Conservation (phyloP, 306 rosid genomes). For the Oemleria cerasiformis region DNA sequence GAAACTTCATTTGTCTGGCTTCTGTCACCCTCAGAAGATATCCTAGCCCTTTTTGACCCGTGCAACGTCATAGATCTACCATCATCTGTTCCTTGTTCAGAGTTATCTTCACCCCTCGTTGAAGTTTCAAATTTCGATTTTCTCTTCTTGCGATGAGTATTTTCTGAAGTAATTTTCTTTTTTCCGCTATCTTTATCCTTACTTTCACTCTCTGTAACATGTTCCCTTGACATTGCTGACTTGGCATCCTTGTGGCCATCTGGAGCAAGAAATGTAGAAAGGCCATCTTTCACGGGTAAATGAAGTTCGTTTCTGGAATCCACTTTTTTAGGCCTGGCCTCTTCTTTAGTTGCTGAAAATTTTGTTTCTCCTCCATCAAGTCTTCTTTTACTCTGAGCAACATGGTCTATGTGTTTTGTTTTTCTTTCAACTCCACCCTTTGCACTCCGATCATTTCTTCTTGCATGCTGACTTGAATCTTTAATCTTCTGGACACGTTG, state of each 20-base stretch:
- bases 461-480: constrained; percentile 26
- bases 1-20: constrained; percentile 33
- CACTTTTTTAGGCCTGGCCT: constrained; percentile 19
- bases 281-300: constrained; percentile 32
- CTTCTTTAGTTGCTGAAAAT: constrained; percentile 31
- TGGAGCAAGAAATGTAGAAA: constrained; percentile 21
- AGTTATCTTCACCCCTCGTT: constrained; percentile 29
- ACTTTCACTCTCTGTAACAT: constrained; percentile 21
- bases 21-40: constrained; percentile 35
- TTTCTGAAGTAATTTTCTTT: constrained; percentile 39
- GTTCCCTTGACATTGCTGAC: constrained; percentile 24
- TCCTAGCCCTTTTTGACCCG: constrained; percentile 34
- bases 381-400: constrained; percentile 30
- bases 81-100: constrained; percentile 33
- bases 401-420: constrained; percentile 32
- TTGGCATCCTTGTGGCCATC: constrained; percentile 25
- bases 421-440: constrained; percentile 36
- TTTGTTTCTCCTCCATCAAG: constrained; percentile 29
- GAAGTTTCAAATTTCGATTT: constrained; percentile 37
- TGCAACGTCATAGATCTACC: constrained; percentile 29
- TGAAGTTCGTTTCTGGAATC: constrained; percentile 29
- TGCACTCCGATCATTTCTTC: constrained; percentile 25
- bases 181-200: constrained; percentile 27
- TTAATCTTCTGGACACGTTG: constrained; percentile 43
- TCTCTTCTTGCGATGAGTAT: constrained; percentile 38